Conservation (phyloP, 345 rosid species). For the thale cress (Arabidopsis thaliana) region TAIR10.1 NC_003074.8:2461501-2462000, state of each 20-base stretch:
- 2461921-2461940: constrained; percentile 86
- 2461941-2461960: constrained; percentile 88
- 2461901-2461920: constrained; percentile 88
- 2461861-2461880: constrained; percentile 60
- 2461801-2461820: constrained; percentile 44
- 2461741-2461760: constrained; percentile 87
- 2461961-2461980: constrained; percentile 48
- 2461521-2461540: constrained; percentile 32
- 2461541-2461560: constrained; percentile 78
- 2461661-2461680: constrained; percentile 2
- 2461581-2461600: constrained; percentile 91
- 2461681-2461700: constrained; percentile 44
- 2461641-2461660: not conserved
- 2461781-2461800: constrained; percentile 94
- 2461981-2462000: constrained; percentile 27
- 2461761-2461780: constrained; percentile 95
- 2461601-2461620: constrained; percentile 62
- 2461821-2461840: constrained; percentile 3
- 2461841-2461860: constrained; percentile 17
- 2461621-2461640: constrained; percentile 15
- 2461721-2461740: constrained; percentile 87
- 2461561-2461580: constrained; percentile 96
- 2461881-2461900: constrained; percentile 93
- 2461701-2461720: constrained; percentile 97
- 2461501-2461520: constrained; percentile 1